phyloP scores from a whole-genome alignment of 768 basidiomycete species.

The Sarcomyxa edulis region DNA sequence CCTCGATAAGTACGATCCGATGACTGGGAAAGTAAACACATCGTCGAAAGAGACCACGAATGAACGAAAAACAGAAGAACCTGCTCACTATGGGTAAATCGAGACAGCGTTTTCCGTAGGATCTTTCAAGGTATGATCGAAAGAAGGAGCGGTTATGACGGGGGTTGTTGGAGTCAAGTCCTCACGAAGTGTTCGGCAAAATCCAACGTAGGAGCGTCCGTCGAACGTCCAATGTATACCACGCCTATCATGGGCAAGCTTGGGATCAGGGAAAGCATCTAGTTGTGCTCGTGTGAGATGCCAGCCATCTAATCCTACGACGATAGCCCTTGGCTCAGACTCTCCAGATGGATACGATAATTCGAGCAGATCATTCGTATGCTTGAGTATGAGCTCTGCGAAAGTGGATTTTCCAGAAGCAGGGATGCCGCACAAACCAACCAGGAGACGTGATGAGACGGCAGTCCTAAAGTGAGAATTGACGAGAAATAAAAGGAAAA shows the following conservation, averaged over 20 bases:
- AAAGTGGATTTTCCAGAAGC: conserved; percentile 87
- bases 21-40: no score
- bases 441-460: conserved; percentile 44
- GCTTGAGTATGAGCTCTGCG: conserved; percentile 49
- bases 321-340: conserved; percentile 39
- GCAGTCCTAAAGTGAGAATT: conserved; percentile 23
- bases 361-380: conserved; percentile 41
- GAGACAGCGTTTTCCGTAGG: conserved; percentile 56
- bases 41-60: no score
- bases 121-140: conserved; percentile 86
- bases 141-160: conserved; percentile 68
- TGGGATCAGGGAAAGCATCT: conserved; percentile 69
- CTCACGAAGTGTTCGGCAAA: conserved; percentile 51
- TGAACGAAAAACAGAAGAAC: no score
- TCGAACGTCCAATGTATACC: conserved; percentile 95
- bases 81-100: conserved; percentile 45
- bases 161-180: conserved; percentile 17
- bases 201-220: conserved; percentile 60
- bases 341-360: background rate
- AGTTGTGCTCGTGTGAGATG: conserved; percentile 79
- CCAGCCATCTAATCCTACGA: conserved; percentile 90
- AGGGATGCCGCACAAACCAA: conserved; percentile 76
- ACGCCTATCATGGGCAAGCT: conserved; percentile 72
- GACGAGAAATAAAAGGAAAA: no score
- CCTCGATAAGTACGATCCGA: conserved; percentile 83